These are phyloP conservation scores for Protomyces pachydermus DNA, from an alignment of 1,139 yeast species.

Conservation along the genomic window DNA sequence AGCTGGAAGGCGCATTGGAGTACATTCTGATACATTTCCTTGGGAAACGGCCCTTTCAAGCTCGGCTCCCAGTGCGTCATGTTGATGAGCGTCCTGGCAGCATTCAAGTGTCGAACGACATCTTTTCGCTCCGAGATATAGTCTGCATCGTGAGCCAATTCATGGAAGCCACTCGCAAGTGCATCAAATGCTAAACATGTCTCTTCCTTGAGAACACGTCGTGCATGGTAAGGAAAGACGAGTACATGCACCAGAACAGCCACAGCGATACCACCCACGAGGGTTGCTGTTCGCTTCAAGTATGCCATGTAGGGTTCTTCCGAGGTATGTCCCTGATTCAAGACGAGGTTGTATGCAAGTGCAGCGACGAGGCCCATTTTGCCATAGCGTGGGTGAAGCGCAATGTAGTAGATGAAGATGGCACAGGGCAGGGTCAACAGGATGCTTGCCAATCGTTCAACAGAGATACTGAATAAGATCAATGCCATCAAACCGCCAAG, in stretches of 20 bases:
- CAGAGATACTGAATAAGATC: neutral
- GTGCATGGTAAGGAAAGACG: slow-evolving; percentile 3
- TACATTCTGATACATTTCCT: neutral
- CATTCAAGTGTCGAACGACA: neutral
- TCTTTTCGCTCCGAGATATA: neutral
- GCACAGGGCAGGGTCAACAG: neutral
- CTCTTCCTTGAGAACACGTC: slow-evolving; percentile 4
- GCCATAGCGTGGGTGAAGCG: slow-evolving; percentile 5
- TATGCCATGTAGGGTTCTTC: slow-evolving; percentile 3
- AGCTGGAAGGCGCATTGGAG: neutral
- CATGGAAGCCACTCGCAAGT: neutral
- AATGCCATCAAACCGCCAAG: slow-evolving; percentile 5
- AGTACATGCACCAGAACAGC: neutral
- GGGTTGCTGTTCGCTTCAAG: slow-evolving; percentile 7
- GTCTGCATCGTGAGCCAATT: neutral
- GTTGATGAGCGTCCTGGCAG: neutral
- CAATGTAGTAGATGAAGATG: slow-evolving; percentile 2
- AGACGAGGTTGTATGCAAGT: slow-evolving; percentile 8
- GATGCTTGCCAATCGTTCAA: neutral
- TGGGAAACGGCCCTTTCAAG: slow-evolving; percentile 4
- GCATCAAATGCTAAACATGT: neutral
- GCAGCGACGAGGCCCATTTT: slow-evolving; percentile 10
- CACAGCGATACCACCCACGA: neutral
- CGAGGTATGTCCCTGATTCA: neutral
- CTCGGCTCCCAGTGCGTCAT: slow-evolving; percentile 9